Percentiles rank a stretch among this genome's conserved stretches.
These are phyloP conservation scores for Forsythia suspensa DNA, from an alignment of 257 asterid species.

Conservation along the genomic window DNA sequence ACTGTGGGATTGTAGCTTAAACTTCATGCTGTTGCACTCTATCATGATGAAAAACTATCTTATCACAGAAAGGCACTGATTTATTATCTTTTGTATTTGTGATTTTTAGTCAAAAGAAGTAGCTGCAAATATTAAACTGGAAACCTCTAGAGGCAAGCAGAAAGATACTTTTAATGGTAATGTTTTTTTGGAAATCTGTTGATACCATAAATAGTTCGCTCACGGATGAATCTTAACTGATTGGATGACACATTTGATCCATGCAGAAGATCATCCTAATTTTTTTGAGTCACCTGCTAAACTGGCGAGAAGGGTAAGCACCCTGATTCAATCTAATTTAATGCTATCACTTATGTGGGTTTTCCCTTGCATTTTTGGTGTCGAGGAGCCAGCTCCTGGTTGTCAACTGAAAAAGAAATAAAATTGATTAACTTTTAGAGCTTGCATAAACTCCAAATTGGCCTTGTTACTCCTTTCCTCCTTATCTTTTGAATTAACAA, in stretches of 20 bases:
- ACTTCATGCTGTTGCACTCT: conserved; percentile 7
- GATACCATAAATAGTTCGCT: conserved; percentile 16
- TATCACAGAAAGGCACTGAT: conserved; percentile 23
- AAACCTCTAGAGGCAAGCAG: conserved; percentile 41
- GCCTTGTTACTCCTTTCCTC: conserved; percentile 6
- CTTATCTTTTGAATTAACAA: not conserved
- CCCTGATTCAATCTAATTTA: conserved; percentile 1
- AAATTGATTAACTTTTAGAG: not conserved
- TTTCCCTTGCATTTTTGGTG: not conserved
- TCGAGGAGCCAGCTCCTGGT: conserved; percentile 2
- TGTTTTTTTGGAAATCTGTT: conserved; percentile 10
- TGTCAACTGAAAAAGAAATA: not conserved
- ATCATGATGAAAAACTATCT: conserved; percentile 17
- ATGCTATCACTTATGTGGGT: not conserved
- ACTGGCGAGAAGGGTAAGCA: conserved; percentile 73
- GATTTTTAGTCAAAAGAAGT: conserved; percentile 40
- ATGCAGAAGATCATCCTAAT: conserved; percentile 59
- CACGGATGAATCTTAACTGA: conserved; percentile 8
- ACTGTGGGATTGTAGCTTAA: conserved; percentile 7
- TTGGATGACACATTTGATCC: conserved; percentile 19
- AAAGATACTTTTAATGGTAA: conserved; percentile 54
- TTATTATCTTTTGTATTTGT: conserved; percentile 22
- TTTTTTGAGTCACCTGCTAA: conserved; percentile 58
- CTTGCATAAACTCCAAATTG: conserved; percentile 11
- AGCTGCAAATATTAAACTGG: conserved; percentile 43